phyloP scores from a whole-genome alignment of 2,329 filamentous ascomycete genomes.

The Alternaria sp. region DNA sequence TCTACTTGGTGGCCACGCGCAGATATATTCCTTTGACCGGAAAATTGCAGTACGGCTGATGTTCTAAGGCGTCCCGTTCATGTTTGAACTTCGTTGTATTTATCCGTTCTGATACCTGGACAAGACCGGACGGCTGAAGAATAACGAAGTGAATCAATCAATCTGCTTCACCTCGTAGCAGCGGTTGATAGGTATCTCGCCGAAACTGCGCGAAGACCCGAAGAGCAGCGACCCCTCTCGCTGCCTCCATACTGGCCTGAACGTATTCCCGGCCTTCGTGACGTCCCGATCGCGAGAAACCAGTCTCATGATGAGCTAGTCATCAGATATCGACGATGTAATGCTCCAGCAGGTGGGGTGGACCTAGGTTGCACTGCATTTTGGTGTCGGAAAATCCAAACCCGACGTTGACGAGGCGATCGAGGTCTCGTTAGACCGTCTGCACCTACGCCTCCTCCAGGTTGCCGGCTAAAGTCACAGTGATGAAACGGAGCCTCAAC shows the following conservation, averaged over 20 bases:
- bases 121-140: not conserved
- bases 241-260: not conserved
- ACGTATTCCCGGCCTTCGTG: not conserved
- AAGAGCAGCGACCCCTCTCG: not conserved
- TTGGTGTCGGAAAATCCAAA: constrained; percentile 10
- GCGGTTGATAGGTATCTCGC: not conserved
- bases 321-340: not conserved
- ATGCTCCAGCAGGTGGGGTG: constrained; percentile 3
- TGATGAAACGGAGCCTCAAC: constrained; percentile 4
- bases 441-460: constrained; percentile 2
- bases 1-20: not conserved
- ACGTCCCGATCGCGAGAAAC: not conserved
- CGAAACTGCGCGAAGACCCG: not conserved
- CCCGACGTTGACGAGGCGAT: constrained; percentile 4
- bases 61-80: not conserved
- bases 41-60: not conserved
- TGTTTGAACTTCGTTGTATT: not conserved
- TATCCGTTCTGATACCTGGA: constrained; percentile 1
- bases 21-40: not conserved
- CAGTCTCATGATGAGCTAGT: not conserved
- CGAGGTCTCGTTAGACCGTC: not conserved
- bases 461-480: constrained; percentile 9
- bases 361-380: constrained; percentile 7
- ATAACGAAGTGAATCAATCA: not conserved
- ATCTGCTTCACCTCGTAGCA: not conserved